These are phyloP conservation scores for Teunomyces lycoperdinae DNA, from an alignment of 805 yeast species.

Conservation along the genomic window DNA sequence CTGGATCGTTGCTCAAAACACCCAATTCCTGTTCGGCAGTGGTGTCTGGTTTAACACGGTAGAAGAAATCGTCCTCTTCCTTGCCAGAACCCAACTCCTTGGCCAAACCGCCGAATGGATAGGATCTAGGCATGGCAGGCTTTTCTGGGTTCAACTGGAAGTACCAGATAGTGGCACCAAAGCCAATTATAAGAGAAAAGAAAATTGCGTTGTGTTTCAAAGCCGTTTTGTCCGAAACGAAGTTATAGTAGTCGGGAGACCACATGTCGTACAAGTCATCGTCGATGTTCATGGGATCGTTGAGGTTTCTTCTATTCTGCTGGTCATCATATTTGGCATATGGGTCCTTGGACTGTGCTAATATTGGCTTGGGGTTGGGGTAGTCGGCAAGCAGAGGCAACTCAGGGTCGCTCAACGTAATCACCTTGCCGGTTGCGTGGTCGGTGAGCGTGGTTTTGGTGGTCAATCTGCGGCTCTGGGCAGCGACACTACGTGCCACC, in stretches of 20 bases:
- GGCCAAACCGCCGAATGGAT: conserved; percentile 74
- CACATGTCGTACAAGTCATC: conserved; percentile 78
- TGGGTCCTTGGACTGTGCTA: conserved; percentile 68
- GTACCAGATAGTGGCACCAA: conserved; percentile 43
- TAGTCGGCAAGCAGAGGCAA: conserved; percentile 54
- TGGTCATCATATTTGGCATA: conserved; percentile 73
- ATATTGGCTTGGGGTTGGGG: conserved; percentile 56
- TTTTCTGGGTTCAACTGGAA: conserved; percentile 57
- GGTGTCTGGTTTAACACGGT: conserved; percentile 40
- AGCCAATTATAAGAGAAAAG: conserved; percentile 36
- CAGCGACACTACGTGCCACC: conserved; percentile 6
- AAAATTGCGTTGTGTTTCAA: conserved; percentile 54
- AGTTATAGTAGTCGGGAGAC: conserved; percentile 76
- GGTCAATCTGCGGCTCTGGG: conserved; percentile 20
- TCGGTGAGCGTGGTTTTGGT: conserved; percentile 39
- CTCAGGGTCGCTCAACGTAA: conserved; percentile 39
- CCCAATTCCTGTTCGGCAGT: conserved; percentile 38
- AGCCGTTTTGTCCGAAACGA: conserved; percentile 60
- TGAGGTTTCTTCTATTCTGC: conserved; percentile 75
- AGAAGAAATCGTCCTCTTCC: conserved; percentile 30
- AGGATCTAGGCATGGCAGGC: conserved; percentile 74
- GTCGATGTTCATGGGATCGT: conserved; percentile 68
- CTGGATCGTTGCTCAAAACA: conserved; percentile 30
- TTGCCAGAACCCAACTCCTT: conserved; percentile 66
- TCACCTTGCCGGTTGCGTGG: conserved; percentile 37